Conservation (phyloP, 352 stramenopile genomes). For the Globisporangium heterothallicum region DNA sequence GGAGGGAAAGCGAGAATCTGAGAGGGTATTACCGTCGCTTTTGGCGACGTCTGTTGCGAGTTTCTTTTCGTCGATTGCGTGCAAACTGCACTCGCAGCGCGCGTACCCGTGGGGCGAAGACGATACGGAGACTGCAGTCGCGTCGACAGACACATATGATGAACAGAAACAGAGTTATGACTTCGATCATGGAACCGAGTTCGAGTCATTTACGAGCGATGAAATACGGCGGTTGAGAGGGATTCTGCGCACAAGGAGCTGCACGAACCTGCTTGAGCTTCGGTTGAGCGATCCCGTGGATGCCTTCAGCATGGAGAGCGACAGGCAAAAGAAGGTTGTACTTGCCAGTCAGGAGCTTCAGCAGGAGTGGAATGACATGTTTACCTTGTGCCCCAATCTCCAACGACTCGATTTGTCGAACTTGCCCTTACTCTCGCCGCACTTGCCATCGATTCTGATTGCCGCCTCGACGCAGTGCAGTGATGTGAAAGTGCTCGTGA, state of each 20-base stretch:
- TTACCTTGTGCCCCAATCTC: slow-evolving; percentile 2
- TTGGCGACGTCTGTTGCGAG: slow-evolving; percentile 4
- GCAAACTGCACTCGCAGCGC: not conserved
- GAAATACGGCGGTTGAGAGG: slow-evolving; percentile 1
- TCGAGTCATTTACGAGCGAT: not conserved
- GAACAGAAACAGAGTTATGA: not conserved
- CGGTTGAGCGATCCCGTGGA: not conserved
- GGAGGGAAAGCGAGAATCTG: not conserved
- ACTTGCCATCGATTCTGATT: slow-evolving; percentile 6
- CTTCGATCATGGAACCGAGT: not conserved
- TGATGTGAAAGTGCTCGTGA: slow-evolving; percentile 8
- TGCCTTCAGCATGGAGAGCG: not conserved
- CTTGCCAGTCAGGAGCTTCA: not conserved
- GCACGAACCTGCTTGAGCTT: slow-evolving; percentile 1
- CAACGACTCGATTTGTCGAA: slow-evolving; percentile 13
- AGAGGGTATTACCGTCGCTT: not conserved
- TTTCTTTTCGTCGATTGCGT: slow-evolving; percentile 9
- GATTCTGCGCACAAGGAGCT: not conserved
- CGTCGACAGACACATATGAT: not conserved
- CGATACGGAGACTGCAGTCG: not conserved
- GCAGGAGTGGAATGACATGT: slow-evolving; percentile 1
- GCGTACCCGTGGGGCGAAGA: slow-evolving; percentile 5
- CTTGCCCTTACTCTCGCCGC: slow-evolving; percentile 2
- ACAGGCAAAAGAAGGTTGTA: not conserved
- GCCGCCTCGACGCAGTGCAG: slow-evolving; percentile 6